These are phyloP conservation scores for Euphorbia peplus DNA, from an alignment of 345 rosid genomes.

Conservation along the genomic window DNA sequence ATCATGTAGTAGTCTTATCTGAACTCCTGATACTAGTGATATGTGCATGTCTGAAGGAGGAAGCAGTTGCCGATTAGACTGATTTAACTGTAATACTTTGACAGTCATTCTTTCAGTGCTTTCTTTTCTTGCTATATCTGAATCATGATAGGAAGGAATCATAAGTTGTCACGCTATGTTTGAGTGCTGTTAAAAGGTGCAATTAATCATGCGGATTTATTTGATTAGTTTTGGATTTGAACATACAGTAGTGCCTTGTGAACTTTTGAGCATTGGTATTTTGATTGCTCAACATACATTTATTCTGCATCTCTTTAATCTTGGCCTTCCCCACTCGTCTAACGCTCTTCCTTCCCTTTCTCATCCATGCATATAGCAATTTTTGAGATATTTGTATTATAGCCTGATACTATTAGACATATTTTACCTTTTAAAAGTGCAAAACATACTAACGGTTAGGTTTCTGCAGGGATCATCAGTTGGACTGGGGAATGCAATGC, in stretches of 20 bases:
- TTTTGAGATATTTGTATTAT: not conserved
- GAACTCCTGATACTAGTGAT: not conserved
- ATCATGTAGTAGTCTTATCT: not conserved
- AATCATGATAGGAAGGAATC: not conserved
- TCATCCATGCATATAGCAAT: not conserved
- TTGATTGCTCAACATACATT: not conserved
- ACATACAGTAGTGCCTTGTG: constrained; percentile 1
- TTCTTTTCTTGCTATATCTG: not conserved
- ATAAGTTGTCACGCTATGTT: not conserved
- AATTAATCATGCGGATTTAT: not conserved
- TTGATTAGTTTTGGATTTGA: not conserved
- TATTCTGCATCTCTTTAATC: not conserved
- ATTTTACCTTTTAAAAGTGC: constrained; percentile 3
- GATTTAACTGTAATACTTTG: not conserved
- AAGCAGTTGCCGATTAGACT: not conserved
- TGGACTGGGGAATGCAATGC: constrained; percentile 47
- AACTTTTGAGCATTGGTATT: not conserved
- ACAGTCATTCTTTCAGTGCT: not conserved
- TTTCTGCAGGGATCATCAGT: constrained; percentile 48
- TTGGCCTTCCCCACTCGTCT: not conserved
- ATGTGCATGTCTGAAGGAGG: not conserved
- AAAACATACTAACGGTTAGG: constrained; percentile 7
- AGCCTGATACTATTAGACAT: not conserved
- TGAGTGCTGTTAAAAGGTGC: not conserved
- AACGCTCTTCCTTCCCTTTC: not conserved